Base-by-base conservation (phyloP, 192 early-diverging fungal genomes). In the Backusella circina region DNA sequence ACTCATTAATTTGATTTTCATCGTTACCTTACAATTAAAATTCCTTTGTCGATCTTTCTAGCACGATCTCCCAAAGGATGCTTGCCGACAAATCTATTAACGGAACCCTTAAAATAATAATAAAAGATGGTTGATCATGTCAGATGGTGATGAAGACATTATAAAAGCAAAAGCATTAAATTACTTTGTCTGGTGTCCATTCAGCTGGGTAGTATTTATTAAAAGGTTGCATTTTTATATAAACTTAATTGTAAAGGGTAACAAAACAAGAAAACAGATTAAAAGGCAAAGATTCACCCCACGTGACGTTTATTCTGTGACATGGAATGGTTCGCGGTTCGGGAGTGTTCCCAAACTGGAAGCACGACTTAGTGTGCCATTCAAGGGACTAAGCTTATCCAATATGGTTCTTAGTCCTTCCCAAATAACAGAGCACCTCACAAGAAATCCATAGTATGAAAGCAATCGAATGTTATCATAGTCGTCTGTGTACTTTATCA, bases 171-270 rank as follows among this genome's bases (percentile, higher is more conserved):
- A 35, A 35, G 5, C 33, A 28, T 61, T 41, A 12, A 12, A 31
- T 23, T 75, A 89, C 92, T 85, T 95, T 95, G n/a, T 90, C 91
- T 1, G 95, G 95, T 64, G 92, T 94, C 95, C 95, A 98, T 65
- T 96, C 96, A 1, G 95, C 93, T 21, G 94, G 94, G 72, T 92
- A 94, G 66, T 94, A 94, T 78, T 94, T 94, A 84, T 94, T 94
- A 68, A 88, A 86, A 30, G 76, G 86, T 80, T 84, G 87, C 87
- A 84, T 90, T 66, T 23, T 26, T 57, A 57, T 26, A 57, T 2
- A 47, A 18, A 18, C 5, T 35, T 44, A 15, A 2, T 44, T 6
- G 21, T 23, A 57, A 57, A 10, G 51, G 7, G 12, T 26, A 15
- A 44, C 15, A 44, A 4, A 28, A 28, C 1, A 26, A 26, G 26